A percentile compares a stretch with the other conserved stretches of the same genome.
Conservation (phyloP, 257 asterid species). For the Fraxinus quadrangulata region DNA sequence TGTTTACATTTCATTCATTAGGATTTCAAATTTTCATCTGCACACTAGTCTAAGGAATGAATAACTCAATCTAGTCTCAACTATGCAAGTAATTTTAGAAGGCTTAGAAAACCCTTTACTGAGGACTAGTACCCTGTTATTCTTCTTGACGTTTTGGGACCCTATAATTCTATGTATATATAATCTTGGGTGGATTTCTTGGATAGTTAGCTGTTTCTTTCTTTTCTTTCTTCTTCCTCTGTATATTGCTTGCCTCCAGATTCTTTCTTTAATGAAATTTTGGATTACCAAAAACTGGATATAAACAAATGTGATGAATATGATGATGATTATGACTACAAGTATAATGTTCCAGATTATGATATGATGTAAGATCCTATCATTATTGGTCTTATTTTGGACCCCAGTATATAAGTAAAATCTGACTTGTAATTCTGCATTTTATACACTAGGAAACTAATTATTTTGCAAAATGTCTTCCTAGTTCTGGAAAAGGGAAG, state of each 20-base stretch:
- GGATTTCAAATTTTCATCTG: neutral
- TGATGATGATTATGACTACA: neutral
- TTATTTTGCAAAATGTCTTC: constrained; percentile 8
- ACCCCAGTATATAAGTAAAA: neutral
- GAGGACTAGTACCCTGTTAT: neutral
- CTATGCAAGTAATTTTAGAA: neutral
- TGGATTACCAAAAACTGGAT: neutral
- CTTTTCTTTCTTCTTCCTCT: neutral
- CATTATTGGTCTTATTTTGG: neutral
- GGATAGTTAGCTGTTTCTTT: neutral
- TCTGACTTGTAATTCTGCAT: neutral
- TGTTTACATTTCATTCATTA: neutral
- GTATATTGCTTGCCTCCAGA: neutral
- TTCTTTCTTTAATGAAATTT: neutral
- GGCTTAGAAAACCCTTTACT: neutral
- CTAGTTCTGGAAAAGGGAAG: constrained; percentile 56
- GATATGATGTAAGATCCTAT: neutral
- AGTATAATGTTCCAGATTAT: no score
- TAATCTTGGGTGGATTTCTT: neutral
- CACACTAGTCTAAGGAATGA: neutral
- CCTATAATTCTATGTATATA: neutral
- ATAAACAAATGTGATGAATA: neutral
- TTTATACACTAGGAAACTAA: neutral
- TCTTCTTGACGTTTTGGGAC: neutral
- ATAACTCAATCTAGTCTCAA: neutral